phyloP scores from a whole-genome alignment of 2,329 filamentous ascomycete species.

The Colletotrichum tropicicola region DNA sequence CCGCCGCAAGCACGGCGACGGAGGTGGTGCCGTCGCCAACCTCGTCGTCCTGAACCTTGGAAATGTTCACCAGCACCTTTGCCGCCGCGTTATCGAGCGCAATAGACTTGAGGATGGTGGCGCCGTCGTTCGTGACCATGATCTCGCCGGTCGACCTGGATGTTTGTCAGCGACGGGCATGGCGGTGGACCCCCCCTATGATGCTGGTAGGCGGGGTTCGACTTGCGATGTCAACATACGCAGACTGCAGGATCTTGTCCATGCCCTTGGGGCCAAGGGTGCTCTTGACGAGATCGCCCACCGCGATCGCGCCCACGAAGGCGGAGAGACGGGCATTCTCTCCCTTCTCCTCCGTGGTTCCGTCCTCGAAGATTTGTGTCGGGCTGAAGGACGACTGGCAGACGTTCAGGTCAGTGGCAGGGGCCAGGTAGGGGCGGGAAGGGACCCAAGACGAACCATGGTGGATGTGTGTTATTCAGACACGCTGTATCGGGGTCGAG shows the following conservation, averaged over 20 bases:
- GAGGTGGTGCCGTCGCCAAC: conserved; percentile 98
- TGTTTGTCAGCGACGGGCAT: conserved; percentile 23
- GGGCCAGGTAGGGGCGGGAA: not conserved
- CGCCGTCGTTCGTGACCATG: conserved; percentile 98
- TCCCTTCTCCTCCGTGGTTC: conserved; percentile 96
- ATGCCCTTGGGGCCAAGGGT: conserved; percentile 97
- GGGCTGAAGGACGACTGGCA: conserved; percentile 75
- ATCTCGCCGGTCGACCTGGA: conserved; percentile 91
- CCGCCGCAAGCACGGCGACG: conserved; percentile 94
- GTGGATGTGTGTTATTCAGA: conserved; percentile 19
- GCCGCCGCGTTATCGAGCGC: conserved; percentile 98
- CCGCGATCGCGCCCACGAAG: conserved; percentile 97
- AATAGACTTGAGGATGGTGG: conserved; percentile 97
- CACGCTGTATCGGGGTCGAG: conserved; percentile 19
- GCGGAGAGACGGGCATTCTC: conserved; percentile 99
- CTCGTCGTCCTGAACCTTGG: conserved; percentile 98
- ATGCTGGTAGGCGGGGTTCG: not conserved
- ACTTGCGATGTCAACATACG: conserved; percentile 64
- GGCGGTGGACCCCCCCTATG: conserved; percentile 12
- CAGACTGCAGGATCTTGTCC: conserved; percentile 98
- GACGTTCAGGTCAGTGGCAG: not conserved
- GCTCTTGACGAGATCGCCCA: conserved; percentile 97
- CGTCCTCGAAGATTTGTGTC: conserved; percentile 97
- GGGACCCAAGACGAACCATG: conserved; percentile 15
- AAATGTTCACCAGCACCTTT: conserved; percentile 98